Evolutionary conservation across 2,329 filamentous ascomycete species (phyloP).

Genomic region (Trichothecium roseum): DNA sequence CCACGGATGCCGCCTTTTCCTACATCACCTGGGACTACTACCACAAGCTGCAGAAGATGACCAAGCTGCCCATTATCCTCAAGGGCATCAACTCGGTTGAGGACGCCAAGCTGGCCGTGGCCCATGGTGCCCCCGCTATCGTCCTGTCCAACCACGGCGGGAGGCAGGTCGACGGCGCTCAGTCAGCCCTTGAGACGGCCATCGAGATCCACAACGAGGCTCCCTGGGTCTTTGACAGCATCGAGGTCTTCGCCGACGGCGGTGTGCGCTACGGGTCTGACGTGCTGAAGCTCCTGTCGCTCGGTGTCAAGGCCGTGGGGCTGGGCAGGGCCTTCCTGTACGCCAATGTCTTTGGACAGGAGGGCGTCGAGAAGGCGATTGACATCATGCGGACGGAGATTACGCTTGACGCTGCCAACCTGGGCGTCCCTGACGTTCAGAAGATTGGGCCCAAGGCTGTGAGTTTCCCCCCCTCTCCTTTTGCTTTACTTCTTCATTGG

Average conservation of each 20-base stretch:
- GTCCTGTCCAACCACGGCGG: conserved; percentile 33
- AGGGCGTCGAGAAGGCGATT: conserved; percentile 27
- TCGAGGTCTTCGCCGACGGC: conserved; percentile 28
- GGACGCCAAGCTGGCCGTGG: conserved; percentile 21
- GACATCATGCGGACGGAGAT: conserved; percentile 33
- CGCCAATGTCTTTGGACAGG: conserved; percentile 32
- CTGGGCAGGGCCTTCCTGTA: conserved; percentile 25
- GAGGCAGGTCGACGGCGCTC: conserved; percentile 28
- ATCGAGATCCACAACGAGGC: conserved; percentile 26
- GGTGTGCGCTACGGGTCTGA: conserved; percentile 32
- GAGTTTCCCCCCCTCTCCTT: conserved; percentile 1
- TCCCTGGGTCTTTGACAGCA: conserved; percentile 26
- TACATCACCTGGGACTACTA: conserved; percentile 4
- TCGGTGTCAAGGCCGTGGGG: conserved; percentile 1
- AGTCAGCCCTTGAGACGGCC: conserved; percentile 25
- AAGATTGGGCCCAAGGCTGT: conserved; percentile 16
- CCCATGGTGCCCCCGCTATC: conserved; percentile 21
- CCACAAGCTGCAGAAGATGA: conserved; percentile 1
- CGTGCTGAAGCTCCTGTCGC: conserved; percentile 22
- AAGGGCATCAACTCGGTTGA: conserved; percentile 30
- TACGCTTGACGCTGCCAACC: conserved; percentile 16
- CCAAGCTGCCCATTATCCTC: conserved; percentile 38
- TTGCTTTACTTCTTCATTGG: not conserved
- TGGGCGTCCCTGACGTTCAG: not conserved
- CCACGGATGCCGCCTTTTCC: not conserved